phyloP scores from a whole-genome alignment of 2,329 filamentous ascomycete genomes.

The Cladosporium colombiae region DNA sequence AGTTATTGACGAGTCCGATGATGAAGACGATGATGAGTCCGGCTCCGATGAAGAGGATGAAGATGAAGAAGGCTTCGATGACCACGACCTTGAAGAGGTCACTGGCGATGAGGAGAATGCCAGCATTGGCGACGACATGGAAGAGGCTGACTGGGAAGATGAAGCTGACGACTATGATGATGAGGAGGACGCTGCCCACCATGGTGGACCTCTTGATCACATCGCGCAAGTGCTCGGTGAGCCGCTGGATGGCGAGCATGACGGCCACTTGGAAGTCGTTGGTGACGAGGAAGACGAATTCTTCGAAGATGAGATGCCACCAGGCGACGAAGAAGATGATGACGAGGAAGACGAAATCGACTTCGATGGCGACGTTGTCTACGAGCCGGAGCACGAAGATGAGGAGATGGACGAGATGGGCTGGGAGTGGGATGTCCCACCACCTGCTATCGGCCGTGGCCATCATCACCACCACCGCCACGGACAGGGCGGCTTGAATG shows the following conservation, averaged over 20 bases:
- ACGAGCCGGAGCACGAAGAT: slow-evolving; percentile 51
- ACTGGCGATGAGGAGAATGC: slow-evolving; percentile 51
- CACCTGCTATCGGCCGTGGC: slow-evolving; percentile 11
- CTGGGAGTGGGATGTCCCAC: slow-evolving; percentile 18
- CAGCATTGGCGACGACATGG: slow-evolving; percentile 45
- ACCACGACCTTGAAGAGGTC: slow-evolving; percentile 60
- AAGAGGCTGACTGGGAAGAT: slow-evolving; percentile 48
- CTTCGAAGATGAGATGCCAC: slow-evolving; percentile 60
- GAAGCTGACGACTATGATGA: slow-evolving; percentile 43
- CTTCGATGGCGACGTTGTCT: slow-evolving; percentile 65
- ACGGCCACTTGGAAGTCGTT: slow-evolving; percentile 38
- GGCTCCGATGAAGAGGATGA: slow-evolving; percentile 61
- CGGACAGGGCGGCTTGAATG: slow-evolving; percentile 24
- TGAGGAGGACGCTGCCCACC: slow-evolving; percentile 46
- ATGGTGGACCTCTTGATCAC: slow-evolving; percentile 38
- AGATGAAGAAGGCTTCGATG: slow-evolving; percentile 56
- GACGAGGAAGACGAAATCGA: slow-evolving; percentile 66
- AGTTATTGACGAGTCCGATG: slow-evolving; percentile 80
- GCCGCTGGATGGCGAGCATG: slow-evolving; percentile 39
- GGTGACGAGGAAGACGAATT: slow-evolving; percentile 49
- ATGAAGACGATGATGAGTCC: slow-evolving; percentile 62
- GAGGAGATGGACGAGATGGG: slow-evolving; percentile 35
- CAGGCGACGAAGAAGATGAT: slow-evolving; percentile 52
- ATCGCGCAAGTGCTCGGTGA: slow-evolving; percentile 44
- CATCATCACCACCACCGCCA: slow-evolving; percentile 31